Evolutionary conservation across 176 grass and related monocot genomes (phyloP), one percentile per base, ranked within the genome.

Genomic region (Triticum turgidum): DNA sequence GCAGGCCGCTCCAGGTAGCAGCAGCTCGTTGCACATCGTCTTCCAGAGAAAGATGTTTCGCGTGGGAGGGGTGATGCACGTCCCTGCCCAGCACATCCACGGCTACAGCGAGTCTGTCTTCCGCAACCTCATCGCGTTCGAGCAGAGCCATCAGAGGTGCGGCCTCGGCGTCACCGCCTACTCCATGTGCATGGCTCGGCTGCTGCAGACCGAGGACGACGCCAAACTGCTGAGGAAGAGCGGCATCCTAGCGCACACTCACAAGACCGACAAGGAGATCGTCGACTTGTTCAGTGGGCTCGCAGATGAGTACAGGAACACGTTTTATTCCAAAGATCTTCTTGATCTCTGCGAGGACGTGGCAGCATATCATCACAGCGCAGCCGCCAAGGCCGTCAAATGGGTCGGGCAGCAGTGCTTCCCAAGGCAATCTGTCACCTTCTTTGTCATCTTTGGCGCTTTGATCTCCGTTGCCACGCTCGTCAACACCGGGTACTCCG

Each of bases 391-490:
- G 45, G 45, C 45, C 45, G 10, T 80, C 11, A 65, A 18, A 11
- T 6, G 20, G 8, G 13, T 66, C 22, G 13, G 7, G 38, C n/a
- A 24, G 6, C 78, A 80, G 61, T 80, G 61, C 78, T 66, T 80
- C 38, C 78, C 78, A 0, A 66, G 7, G 14, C 61, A 66, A 11
- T 66, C 61, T 6, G 13, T 80, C 12, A 80, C 64, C 38, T 66
- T 80, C 61, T 80, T 66, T 8, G 61, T 80, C 78, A 32, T 80
- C 38, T 24, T 65, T 5, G 78, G n/a, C 2, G 38, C 61, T 15
- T 18, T 80, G 2, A 66, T 80, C 78, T 80, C 61, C 21, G 1
- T 80, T 21, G 78, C 78, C 61, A 80, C 78, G 4, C 61, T 80
- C 3, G 4, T 47, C 61, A 65, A 66, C 3, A 80, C 61, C 38